Evolutionary conservation across 2,329 filamentous ascomycete species (phyloP), one percentile per base, ranked within the genome.

Genomic region (Sporothrix euskadiensis): DNA sequence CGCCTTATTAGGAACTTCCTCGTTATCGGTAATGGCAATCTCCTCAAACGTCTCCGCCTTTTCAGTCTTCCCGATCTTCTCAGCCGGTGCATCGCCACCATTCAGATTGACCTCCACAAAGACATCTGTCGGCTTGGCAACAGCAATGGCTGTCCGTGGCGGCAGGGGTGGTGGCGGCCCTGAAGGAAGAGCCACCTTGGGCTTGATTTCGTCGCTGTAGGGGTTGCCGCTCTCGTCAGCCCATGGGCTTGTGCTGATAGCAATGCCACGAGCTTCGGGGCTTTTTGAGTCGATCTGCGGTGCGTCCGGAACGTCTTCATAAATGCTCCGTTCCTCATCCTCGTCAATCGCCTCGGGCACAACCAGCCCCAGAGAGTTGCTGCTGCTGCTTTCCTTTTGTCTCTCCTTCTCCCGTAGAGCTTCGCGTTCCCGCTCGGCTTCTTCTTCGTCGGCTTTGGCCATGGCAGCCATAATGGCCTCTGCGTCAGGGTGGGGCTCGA

Each of bases 51-150:
- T 47, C 3, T 54, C 44, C 32, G 49, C 6, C 52, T 49, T 49
- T 49, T 49, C 44, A 19, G 44, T 19, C 61, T 19, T 30, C 4
- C 39, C 44, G 19, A 32, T 10, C 52, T 57, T 70, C 30, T 41
- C 66, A 3, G 8, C 47, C 2, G 44, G 14, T 8, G 22, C 9
- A 16, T 39, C 47, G 9, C 30, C 49, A 3, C 66, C 66, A 6
- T 69, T 70, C 19, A 75, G 39, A 35, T 16, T 70, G 30, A 75
- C 69, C 6, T 73, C 72, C 6, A 73, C 74, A 65, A 75, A 73
- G 4, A 2, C 22, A 1, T 47, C 65, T 4, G 7, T 16, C 26
- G 63, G 68, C 7, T 54, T 61, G 4, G 57, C 22, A 69, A 66
- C 26, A n/a, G 32, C 8, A 19, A 66, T 19, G 12, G 32, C 8